These are phyloP conservation scores for Oryza nivara DNA, from an alignment of 176 grass and related monocot species.

Conservation along the genomic window DNA sequence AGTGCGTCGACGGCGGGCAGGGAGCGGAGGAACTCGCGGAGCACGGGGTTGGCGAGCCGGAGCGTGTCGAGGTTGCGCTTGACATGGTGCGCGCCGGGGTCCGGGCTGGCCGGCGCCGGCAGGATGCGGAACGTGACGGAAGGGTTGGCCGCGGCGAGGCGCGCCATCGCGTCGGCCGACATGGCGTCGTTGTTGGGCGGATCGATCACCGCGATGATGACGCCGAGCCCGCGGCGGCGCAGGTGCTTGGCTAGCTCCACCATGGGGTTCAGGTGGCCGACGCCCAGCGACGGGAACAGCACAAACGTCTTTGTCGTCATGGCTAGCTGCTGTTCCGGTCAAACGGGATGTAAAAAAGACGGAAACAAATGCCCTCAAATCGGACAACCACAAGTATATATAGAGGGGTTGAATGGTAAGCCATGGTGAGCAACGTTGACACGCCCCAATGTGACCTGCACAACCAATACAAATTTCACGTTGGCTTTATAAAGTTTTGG, in stretches of 20 bases:
- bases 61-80: slow-evolving; percentile 25
- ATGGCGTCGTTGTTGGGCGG: slow-evolving; percentile 34
- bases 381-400: not conserved
- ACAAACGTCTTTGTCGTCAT: slow-evolving; percentile 45
- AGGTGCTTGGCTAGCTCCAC: slow-evolving; percentile 69
- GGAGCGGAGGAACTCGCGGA: no score
- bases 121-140: slow-evolving; percentile 47
- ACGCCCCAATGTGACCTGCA: no score
- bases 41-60: no score
- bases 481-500: no score
- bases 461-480: no score
- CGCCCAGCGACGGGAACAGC: slow-evolving; percentile 59
- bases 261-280: slow-evolving; percentile 59
- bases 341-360: not conserved
- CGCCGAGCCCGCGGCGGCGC: slow-evolving; percentile 33
- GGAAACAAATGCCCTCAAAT: not conserved
- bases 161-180: slow-evolving; percentile 25
- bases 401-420: not conserved
- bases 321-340: not conserved
- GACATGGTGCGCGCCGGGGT: slow-evolving; percentile 19
- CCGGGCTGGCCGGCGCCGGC: slow-evolving; percentile 28
- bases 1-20: not conserved
- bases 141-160: slow-evolving; percentile 43
- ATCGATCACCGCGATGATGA: slow-evolving; percentile 44
- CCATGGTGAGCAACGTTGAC: not conserved